phyloP scores from a whole-genome alignment of 495 filamentous ascomycete species.

The Xylaria cubensis region DNA sequence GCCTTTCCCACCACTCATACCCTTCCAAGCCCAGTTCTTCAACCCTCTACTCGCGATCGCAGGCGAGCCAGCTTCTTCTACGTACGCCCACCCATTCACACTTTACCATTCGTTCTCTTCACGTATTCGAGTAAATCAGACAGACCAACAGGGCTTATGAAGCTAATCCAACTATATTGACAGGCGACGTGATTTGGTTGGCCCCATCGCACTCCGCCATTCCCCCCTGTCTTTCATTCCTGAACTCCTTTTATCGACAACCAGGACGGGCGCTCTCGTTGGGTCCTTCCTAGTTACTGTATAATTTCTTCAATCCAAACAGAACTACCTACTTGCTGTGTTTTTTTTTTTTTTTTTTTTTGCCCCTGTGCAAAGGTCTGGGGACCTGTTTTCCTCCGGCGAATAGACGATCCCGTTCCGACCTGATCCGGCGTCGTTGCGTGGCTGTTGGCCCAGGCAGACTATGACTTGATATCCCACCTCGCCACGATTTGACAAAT shows the following conservation, averaged over 20 bases:
- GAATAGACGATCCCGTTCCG: constrained; percentile 28
- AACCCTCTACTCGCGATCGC: constrained; percentile 12
- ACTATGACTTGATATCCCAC: constrained; percentile 36
- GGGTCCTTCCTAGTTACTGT: not conserved
- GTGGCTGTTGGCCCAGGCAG: constrained; percentile 21
- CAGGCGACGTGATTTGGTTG: constrained; percentile 16
- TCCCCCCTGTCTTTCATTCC: constrained; percentile 25
- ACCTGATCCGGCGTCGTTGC: constrained; percentile 20
- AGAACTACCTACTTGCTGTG: not conserved
- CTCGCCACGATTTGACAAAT: constrained; percentile 35
- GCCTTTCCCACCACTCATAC: constrained; percentile 26
- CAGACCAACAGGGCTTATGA: not conserved
- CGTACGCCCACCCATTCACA: not conserved
- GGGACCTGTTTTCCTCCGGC: not conserved
- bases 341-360: not conserved
- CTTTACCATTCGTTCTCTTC: not conserved
- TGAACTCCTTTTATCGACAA: constrained; percentile 26
- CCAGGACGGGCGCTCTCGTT: constrained; percentile 5
- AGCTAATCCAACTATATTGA: constrained; percentile 8
- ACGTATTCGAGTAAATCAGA: not conserved
- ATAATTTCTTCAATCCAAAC: not conserved
- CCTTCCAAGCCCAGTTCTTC: constrained; percentile 11
- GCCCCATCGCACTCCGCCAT: constrained; percentile 23
- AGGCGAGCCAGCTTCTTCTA: not conserved
- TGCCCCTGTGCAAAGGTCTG: constrained; percentile 2